Evolutionary conservation across 768 basidiomycete species (phyloP).

Genomic region (Lentinula boryana): DNA sequence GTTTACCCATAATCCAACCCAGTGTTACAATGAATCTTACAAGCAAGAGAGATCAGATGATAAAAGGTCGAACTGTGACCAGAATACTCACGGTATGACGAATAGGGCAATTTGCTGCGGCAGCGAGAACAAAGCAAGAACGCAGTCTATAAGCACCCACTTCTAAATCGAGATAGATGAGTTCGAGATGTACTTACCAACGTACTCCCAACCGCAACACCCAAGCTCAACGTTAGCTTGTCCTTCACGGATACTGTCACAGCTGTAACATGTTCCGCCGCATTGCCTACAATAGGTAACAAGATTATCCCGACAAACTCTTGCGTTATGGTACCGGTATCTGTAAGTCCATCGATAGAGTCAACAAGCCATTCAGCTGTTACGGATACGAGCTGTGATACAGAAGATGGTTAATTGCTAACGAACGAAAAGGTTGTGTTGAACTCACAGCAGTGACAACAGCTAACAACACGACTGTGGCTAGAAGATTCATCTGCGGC

Average conservation of each 20-base stretch:
- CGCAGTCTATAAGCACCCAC: neutral
- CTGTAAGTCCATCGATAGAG: constrained; percentile 57
- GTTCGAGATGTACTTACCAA: constrained; percentile 30
- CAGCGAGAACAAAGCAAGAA: neutral
- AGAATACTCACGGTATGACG: constrained; percentile 49
- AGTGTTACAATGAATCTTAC: constrained; percentile 47
- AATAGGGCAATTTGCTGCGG: constrained; percentile 55
- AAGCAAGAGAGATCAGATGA: neutral
- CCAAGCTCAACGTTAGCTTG: constrained; percentile 63
- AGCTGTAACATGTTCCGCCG: constrained; percentile 66
- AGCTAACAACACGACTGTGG: constrained; percentile 25
- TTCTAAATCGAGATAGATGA: neutral
- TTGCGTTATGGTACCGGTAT: constrained; percentile 37
- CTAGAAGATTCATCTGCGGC: constrained; percentile 33
- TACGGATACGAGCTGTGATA: constrained; percentile 27
- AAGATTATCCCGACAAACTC: constrained; percentile 63
- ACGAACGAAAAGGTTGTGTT: constrained; percentile 26
- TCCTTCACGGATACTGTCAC: constrained; percentile 65
- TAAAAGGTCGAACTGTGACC: neutral
- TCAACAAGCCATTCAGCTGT: constrained; percentile 47
- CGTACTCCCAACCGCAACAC: constrained; percentile 60
- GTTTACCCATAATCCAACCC: constrained; percentile 61
- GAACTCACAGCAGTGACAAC: constrained; percentile 38
- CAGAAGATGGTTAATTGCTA: neutral
- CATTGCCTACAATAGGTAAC: constrained; percentile 68